A percentile compares a stretch with the other conserved stretches of the same genome.
phyloP scores from a whole-genome alignment of 2,329 filamentous ascomycete genomes.

The Alternaria sp. region DNA sequence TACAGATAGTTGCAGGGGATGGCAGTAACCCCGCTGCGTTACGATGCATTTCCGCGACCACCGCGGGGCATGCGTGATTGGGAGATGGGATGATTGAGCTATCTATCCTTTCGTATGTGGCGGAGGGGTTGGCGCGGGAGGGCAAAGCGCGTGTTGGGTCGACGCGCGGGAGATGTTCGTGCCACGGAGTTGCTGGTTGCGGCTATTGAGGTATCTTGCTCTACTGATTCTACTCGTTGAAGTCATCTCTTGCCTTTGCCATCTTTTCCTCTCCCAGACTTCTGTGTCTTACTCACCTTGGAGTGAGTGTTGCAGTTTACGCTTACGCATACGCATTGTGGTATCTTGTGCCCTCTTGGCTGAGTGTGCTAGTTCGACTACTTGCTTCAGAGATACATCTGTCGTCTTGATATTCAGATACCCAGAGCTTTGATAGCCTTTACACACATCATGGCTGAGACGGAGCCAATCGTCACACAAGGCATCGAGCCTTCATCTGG shows the following conservation, averaged over 20 bases:
- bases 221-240: not conserved
- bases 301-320: not conserved
- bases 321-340: not conserved
- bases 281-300: not conserved
- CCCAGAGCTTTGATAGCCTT: not conserved
- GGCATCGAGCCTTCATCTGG: constrained; percentile 43
- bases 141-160: not conserved
- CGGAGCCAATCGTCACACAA: constrained; percentile 36
- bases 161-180: constrained; percentile 6
- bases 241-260: not conserved
- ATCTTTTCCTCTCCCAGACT: not conserved
- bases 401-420: not conserved
- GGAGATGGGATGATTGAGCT: not conserved
- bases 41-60: constrained; percentile 24
- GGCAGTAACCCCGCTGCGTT: not conserved
- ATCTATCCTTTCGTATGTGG: not conserved
- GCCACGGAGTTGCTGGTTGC: constrained; percentile 14
- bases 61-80: constrained; percentile 22
- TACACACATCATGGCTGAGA: constrained; percentile 24
- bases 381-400: not conserved
- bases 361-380: not conserved
- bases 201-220: not conserved
- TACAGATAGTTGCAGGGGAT: not conserved
- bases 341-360: constrained; percentile 1
- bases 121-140: not conserved